Evolutionary conservation across 257 asterid species (phyloP).

Genomic region (Solanum lycopersicoides): DNA sequence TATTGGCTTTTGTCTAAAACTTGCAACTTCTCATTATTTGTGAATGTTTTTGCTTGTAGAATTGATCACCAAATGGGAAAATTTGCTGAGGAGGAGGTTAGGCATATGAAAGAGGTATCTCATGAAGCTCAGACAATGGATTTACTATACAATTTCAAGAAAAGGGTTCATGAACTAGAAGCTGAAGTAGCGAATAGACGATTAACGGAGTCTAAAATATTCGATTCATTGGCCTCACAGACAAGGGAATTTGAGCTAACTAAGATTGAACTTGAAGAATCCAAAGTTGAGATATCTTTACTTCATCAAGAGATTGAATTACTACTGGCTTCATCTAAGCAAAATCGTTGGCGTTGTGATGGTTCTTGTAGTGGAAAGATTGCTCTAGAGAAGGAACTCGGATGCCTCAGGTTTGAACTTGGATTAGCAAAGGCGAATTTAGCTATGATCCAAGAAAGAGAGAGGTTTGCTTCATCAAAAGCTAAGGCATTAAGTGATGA

Average conservation of each 20-base stretch:
- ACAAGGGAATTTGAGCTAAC: constrained; percentile 33
- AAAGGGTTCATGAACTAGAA: constrained; percentile 37
- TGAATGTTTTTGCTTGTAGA: constrained; percentile 6
- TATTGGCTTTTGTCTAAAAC: neutral
- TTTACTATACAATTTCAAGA: constrained; percentile 12
- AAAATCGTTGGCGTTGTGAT: neutral
- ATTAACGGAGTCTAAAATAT: constrained; percentile 23
- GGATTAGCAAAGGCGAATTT: constrained; percentile 17
- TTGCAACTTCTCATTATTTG: neutral
- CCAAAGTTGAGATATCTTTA: constrained; percentile 31
- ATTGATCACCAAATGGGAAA: constrained; percentile 24
- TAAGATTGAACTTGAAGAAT: constrained; percentile 41
- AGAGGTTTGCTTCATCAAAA: constrained; percentile 15
- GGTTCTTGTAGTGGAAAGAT: neutral
- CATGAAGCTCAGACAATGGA: constrained; percentile 3
- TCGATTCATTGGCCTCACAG: constrained; percentile 22
- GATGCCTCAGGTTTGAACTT: constrained; percentile 14
- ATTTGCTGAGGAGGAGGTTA: constrained; percentile 35
- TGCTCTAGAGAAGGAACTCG: constrained; percentile 2
- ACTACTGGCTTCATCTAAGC: constrained; percentile 9
- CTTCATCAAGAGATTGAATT: constrained; percentile 28
- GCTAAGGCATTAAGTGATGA: constrained; percentile 13
- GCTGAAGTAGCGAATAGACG: constrained; percentile 27
- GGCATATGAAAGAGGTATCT: constrained; percentile 27
- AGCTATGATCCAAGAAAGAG: constrained; percentile 11